Evolutionary conservation across 192 early-diverging fungal species (phyloP), one percentile per base, ranked within the genome.

Genomic region (Coemansia umbellata): DNA sequence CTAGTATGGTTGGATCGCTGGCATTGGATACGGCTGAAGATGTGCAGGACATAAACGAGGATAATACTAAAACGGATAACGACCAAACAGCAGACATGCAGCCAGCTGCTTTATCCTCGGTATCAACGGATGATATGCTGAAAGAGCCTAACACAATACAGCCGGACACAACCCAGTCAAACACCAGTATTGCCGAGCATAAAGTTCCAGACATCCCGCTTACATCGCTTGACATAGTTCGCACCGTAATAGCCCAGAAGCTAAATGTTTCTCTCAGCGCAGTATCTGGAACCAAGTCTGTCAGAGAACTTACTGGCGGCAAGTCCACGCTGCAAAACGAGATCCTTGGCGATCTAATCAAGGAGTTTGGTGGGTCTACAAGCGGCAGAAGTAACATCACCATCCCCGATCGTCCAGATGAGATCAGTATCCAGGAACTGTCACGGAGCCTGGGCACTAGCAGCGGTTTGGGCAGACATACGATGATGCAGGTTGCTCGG

Each of bases 271-370:
- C 86, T 3, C 58, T 93, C 2, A 67, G 70, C 24, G 89, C 93
- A 26, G 69, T 97, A 27, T 72, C 85, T 13, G 70, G 83, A 11
- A 31, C 31, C 10, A 15, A 37, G 73, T 81, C 85, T 35, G 63
- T 79, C 37, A 58, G 90, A 74, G 93, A 95, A 44, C 84, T 97
- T 32, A 90, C 93, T 15, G 92, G 91, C 33, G 95, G 95, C 56
- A 95, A 95, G 66, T 93, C 91, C 3, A 97, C 95, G 27, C 80
- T 97, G 48, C 94, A 94, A 62, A 97, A 97, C 77, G 95, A 97
- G 66, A 94, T 97, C 41, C 80, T 95, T 32, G 95, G 95, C 72
- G 95, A 97, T 67, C 75, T 95, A 31, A 87, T 87, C 48, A 91
- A 89, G 48, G 95, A 97, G 69, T 94, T 97, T 66, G 64, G 74